Conservation (phyloP, 108 stramenopile genomes). For the Stephanodiscus minutulus region DNA sequence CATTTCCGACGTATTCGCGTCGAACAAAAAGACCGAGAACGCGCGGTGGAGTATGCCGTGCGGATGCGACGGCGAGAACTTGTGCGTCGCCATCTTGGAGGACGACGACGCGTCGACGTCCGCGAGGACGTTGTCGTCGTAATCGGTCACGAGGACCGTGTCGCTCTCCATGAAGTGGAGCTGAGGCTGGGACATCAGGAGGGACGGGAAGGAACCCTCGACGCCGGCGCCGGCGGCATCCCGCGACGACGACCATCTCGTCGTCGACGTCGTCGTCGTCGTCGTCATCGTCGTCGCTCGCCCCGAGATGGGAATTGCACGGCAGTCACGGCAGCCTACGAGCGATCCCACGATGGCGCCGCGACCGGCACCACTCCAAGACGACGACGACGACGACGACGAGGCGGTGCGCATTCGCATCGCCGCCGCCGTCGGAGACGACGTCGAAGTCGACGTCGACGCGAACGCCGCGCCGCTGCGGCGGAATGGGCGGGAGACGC, state of each 20-base stretch:
- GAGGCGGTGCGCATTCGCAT: no score
- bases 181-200: slow-evolving; percentile 41
- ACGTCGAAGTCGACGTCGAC: no score
- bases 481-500: no score
- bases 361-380: no score
- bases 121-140: slow-evolving; percentile 72
- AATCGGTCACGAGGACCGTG: slow-evolving; percentile 82
- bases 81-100: slow-evolving; percentile 74
- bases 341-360: no score
- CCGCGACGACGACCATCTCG: slow-evolving; percentile 1
- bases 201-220: neutral
- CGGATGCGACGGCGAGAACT: slow-evolving; percentile 64
- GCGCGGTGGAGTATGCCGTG: slow-evolving; percentile 94
- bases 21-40: slow-evolving; percentile 98
- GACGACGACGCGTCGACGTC: slow-evolving; percentile 46
- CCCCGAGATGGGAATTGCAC: no score
- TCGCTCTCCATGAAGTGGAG: slow-evolving; percentile 83
- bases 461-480: no score
- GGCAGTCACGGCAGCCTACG: no score
- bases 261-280: slow-evolving; percentile 1
- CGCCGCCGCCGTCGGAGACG: no score
- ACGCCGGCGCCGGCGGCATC: slow-evolving; percentile 3
- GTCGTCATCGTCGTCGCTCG: no score
- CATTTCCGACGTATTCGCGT: slow-evolving; percentile 79
- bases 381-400: no score